Percentiles rank a stretch among this genome's conserved stretches.
Evolutionary conservation across 768 basidiomycete genomes (phyloP).

Genomic region (Fomitopsis serialis): DNA sequence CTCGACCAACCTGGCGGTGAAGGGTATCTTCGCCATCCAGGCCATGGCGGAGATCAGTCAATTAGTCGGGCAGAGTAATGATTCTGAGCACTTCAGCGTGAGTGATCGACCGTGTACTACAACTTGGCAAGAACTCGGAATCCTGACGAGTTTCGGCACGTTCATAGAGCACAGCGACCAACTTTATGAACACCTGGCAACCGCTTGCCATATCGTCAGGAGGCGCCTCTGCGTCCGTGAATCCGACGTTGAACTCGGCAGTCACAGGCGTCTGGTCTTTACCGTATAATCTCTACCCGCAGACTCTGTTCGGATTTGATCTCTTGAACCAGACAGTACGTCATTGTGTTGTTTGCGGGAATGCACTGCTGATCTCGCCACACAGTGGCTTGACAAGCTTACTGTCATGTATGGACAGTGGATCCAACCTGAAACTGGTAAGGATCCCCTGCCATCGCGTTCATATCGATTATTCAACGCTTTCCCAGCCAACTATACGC

Average conservation of each 20-base stretch:
- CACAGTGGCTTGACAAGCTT: not conserved
- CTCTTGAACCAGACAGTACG: not conserved
- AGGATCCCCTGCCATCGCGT: not conserved
- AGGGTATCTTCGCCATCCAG: conserved; percentile 17
- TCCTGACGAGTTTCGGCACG: not conserved
- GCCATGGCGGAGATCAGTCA: conserved; percentile 16
- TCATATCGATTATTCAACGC: not conserved
- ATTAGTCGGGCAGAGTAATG: not conserved
- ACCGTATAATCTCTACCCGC: not conserved
- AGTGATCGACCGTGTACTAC: not conserved
- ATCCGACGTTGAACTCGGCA: not conserved
- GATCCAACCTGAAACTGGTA: not conserved
- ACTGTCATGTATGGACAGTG: not conserved
- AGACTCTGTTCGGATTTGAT: not conserved
- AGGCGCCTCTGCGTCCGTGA: not conserved
- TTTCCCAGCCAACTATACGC: not conserved
- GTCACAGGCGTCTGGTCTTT: not conserved
- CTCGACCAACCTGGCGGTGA: conserved; percentile 16
- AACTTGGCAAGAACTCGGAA: not conserved
- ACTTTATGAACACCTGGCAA: not conserved
- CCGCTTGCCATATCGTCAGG: not conserved
- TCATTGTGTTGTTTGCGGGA: not conserved
- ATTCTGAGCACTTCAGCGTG: not conserved
- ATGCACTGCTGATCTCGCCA: not conserved
- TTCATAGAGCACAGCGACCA: not conserved